Evolutionary conservation across 2,329 filamentous ascomycete genomes (phyloP), one percentile per base, ranked within the genome.

Genomic region (Mycosphaerella sp.): DNA sequence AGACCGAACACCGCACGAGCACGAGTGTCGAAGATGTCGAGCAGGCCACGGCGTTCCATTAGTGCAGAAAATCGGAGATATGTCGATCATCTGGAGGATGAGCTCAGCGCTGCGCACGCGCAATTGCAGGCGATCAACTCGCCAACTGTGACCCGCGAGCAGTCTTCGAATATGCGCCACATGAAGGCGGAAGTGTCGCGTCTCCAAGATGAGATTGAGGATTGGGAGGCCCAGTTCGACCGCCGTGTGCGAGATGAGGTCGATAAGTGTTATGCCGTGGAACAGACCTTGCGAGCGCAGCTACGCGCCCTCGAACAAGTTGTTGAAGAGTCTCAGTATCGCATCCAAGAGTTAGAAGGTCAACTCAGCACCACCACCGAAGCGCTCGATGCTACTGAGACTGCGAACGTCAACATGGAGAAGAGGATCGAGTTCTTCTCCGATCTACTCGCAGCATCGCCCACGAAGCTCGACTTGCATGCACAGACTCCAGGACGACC

Each of bases 31-130:
- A 45, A 41, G 44, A 59, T 64, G 41, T 54, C 45, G 30, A 50
- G 18, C 27, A 42, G 56, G 30, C 58, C 59, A 17, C 50, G 62
- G 41, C 62, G 66, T 43, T 67, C 66, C n/a, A 60, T 68, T 14
- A 70, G 67, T 53, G 69, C 67, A 46, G 72, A 74, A 52, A 67
- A 69, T 8, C 65, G 70, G 21, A 67, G 70, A 49, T 75, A 77
- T 58, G 74, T 77, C 53, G 73, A 76, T 44, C 73, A 75, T 59
- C 69, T 77, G 10, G 75, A 77, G 50, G 63, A 66, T 16, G 71
- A 76, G 55, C 61, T 77, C 18, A 68, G 68, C 14, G 63, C 70
- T 13, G 65, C 69, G 9, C 69, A 75, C 39, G 63, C 63, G 6
- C 69, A 68, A 49, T 57, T 71, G 32, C 67, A 70, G 17, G 64